Conservation (phyloP, 108 stramenopile genomes). For the Discostella pseudostelligera region DNA sequence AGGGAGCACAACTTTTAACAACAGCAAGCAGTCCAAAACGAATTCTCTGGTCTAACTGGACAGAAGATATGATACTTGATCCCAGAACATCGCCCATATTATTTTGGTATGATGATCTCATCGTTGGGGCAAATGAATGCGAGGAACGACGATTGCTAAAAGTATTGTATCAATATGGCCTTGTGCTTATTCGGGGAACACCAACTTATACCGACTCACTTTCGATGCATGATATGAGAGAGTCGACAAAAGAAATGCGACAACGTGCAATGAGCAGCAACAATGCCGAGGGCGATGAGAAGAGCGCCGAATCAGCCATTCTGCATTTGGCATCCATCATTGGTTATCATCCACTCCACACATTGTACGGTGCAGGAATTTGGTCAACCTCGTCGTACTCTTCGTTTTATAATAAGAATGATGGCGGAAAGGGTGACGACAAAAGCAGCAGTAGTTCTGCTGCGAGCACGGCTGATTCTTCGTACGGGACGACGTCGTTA, state of each 20-base stretch:
- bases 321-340: slow-evolving; percentile 31
- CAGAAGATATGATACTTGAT: slow-evolving; percentile 52
- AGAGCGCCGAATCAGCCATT: slow-evolving; percentile 40
- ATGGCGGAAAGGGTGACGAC: not conserved
- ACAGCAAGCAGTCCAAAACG: slow-evolving; percentile 31
- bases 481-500: slow-evolving; percentile 69
- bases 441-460: slow-evolving; percentile 20
- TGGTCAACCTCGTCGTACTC: slow-evolving; percentile 67
- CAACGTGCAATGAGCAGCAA: not conserved
- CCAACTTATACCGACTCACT: slow-evolving; percentile 55
- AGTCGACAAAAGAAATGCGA: slow-evolving; percentile 12
- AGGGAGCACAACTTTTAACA: not conserved
- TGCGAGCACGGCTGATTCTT: slow-evolving; percentile 77
- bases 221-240: slow-evolving; percentile 18
- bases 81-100: slow-evolving; percentile 49
- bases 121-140: slow-evolving; percentile 12
- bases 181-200: slow-evolving; percentile 68
- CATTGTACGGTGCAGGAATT: slow-evolving; percentile 71
- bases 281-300: not conserved
- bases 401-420: slow-evolving; percentile 35
- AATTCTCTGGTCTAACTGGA: slow-evolving; percentile 60
- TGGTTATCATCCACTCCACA: slow-evolving; percentile 76
- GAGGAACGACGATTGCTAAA: slow-evolving; percentile 49
- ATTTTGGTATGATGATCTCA: slow-evolving; percentile 51
- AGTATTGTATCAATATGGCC: slow-evolving; percentile 68